A percentile compares a stretch with the other conserved stretches of the same genome.
Conservation (phyloP, 1,284 basidiomycete species). For the Puccinia horiana region DNA sequence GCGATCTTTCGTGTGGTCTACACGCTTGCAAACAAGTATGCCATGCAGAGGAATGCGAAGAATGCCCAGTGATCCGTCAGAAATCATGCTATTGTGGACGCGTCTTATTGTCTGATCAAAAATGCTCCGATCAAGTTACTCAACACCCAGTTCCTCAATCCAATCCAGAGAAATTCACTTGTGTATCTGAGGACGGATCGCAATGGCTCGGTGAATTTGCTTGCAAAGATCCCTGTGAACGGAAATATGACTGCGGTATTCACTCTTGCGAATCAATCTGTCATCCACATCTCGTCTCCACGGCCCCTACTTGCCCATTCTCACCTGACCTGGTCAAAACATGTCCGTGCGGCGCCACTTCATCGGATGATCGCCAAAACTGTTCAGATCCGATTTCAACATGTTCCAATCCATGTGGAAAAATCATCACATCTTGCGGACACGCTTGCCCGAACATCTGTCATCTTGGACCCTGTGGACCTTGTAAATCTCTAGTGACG, state of each 20-base stretch:
- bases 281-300: slow-evolving; percentile 34
- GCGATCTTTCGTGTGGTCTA: slow-evolving; percentile 12
- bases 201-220: slow-evolving; percentile 37
- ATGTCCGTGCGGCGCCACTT: slow-evolving; percentile 29
- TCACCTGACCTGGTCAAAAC: slow-evolving; percentile 23
- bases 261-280: slow-evolving; percentile 41
- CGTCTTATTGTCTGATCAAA: slow-evolving; percentile 15
- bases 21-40: slow-evolving; percentile 39
- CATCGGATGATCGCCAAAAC: background rate
- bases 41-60: slow-evolving; percentile 36
- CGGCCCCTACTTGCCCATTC: slow-evolving; percentile 24
- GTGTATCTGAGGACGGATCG: slow-evolving; percentile 22
- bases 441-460: slow-evolving; percentile 29
- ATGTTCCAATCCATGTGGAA: slow-evolving; percentile 27
- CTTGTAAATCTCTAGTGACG: slow-evolving; percentile 32
- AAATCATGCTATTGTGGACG: slow-evolving; percentile 41
- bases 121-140: slow-evolving; percentile 12
- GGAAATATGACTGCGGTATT: slow-evolving; percentile 43
- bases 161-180: slow-evolving; percentile 5
- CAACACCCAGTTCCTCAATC: background rate
- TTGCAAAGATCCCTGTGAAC: slow-evolving; percentile 27
- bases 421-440: slow-evolving; percentile 29
- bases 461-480: slow-evolving; percentile 32
- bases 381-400: slow-evolving; percentile 41
- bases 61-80: slow-evolving; percentile 13